Conservation (phyloP, 2,329 filamentous ascomycete species). For the Scorias spongiosa region DNA sequence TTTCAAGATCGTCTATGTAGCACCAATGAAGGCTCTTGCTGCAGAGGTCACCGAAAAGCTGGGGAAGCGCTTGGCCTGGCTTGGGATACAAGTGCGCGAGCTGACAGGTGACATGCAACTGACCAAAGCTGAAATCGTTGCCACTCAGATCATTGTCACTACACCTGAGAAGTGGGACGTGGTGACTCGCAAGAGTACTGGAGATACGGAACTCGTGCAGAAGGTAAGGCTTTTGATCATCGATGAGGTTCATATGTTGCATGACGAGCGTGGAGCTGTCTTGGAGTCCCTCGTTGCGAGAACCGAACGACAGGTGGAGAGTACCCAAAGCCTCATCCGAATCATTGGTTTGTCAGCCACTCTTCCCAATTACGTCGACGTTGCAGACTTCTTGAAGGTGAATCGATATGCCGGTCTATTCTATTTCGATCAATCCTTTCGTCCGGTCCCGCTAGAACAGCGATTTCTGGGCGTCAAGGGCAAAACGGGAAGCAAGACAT, state of each 20-base stretch:
- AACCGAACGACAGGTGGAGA: slow-evolving; percentile 92
- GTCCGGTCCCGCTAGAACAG: slow-evolving; percentile 89
- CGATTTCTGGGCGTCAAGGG: slow-evolving; percentile 95
- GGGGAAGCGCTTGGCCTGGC: slow-evolving; percentile 80
- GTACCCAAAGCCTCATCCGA: slow-evolving; percentile 90
- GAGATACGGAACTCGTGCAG: slow-evolving; percentile 92
- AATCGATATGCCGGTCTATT: slow-evolving; percentile 87
- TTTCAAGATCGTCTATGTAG: slow-evolving; percentile 97
- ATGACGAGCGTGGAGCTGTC: slow-evolving; percentile 91
- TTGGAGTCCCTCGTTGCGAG: slow-evolving; percentile 89
- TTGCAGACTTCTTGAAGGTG: slow-evolving; percentile 91
- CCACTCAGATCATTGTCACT: slow-evolving; percentile 95
- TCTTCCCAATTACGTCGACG: slow-evolving; percentile 89
- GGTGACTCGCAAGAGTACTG: slow-evolving; percentile 89
- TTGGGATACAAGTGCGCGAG: slow-evolving; percentile 82
- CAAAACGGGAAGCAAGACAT: slow-evolving; percentile 65
- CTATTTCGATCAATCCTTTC: slow-evolving; percentile 92
- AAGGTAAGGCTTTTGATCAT: slow-evolving; percentile 94
- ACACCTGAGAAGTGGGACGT: slow-evolving; percentile 99
- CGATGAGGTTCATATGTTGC: slow-evolving; percentile 98
- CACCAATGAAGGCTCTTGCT: slow-evolving; percentile 95
- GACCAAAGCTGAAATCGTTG: slow-evolving; percentile 87
- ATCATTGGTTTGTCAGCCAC: slow-evolving; percentile 93
- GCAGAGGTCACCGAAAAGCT: slow-evolving; percentile 94
- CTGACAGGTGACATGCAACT: slow-evolving; percentile 98